Base-by-base conservation (phyloP, 352 stramenopile species). In the Globisporangium apiculatum region DNA sequence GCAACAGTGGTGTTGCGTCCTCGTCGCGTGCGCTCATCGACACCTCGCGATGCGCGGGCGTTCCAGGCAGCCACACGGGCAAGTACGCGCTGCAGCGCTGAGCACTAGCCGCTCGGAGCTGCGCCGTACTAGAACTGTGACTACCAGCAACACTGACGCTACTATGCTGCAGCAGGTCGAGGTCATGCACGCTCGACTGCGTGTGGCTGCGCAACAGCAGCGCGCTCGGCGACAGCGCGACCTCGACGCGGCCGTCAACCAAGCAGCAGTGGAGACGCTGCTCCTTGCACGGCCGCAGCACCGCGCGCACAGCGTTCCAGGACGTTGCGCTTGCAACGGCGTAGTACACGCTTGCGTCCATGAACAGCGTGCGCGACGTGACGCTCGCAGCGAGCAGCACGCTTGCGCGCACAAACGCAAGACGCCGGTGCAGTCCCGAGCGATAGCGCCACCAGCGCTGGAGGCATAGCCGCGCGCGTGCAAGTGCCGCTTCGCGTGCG, bases 381-480 rank as follows among this genome's bases (percentile, higher is more conserved):
- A 89, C 73, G 6, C 65, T 72, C 4, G 75, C 73, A 17, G 71
- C 66, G 14, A 84, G 68, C 3, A 85, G 59, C 35, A 91, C 36
- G 57, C 76, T 82, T 1, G 67, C 65, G 0, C 69, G 65, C 11
- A 88, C 45, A 36, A 91, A 74, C 36, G 72, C 73, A 11, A 91
- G 60, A 6, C 76, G 72, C 6, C 72, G 66, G 15, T 62, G 64
- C 5, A 89, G 49, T 0, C 81, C 81, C 5, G 64, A 41, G n/a
- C 58, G 61, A 41, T 71, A 76, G 40, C 81, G 74, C 81, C 81
- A 91, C 81, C 81, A 91, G 7, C 79, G 71, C 60, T 91, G 76
- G 35, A 89, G 58, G n/a, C 81, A 89, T 5, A 84, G 47, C 0
- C 75, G 62, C 11, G 81, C 81, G 41, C 81, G 75, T 0, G 58